Evolutionary conservation across 2,329 filamentous ascomycete species (phyloP).

Genomic region (Allantophomopsis cytisporea): DNA sequence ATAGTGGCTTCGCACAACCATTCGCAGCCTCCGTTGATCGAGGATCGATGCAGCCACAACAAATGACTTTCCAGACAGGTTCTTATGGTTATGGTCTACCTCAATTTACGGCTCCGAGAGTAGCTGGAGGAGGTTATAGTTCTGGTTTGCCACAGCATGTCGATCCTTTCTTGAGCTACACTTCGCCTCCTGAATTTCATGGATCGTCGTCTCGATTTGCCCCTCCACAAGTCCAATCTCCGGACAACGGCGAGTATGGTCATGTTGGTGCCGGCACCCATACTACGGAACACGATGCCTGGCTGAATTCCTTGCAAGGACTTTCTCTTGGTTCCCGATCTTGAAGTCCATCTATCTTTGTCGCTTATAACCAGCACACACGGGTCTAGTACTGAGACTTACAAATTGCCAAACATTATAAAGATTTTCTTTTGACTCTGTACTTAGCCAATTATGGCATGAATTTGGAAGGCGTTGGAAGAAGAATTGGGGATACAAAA

Average conservation of each 20-base stretch:
- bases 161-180: slow-evolving; percentile 29
- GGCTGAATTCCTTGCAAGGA: slow-evolving; percentile 53
- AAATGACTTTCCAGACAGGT: slow-evolving; percentile 25
- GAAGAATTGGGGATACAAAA: too few relatives aligned
- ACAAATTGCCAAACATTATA: too few relatives aligned
- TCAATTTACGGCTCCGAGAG: slow-evolving; percentile 26
- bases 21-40: slow-evolving; percentile 27
- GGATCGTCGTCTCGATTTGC: slow-evolving; percentile 14
- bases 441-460: too few relatives aligned
- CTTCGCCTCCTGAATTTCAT: slow-evolving; percentile 28
- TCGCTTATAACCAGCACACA: too few relatives aligned
- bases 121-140: slow-evolving; percentile 20
- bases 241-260: slow-evolving; percentile 27
- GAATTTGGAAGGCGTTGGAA: too few relatives aligned
- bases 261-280: slow-evolving; percentile 11
- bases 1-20: slow-evolving; percentile 26
- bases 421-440: too few relatives aligned
- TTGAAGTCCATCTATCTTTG: not conserved
- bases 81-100: slow-evolving; percentile 24
- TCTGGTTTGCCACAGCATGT: slow-evolving; percentile 24
- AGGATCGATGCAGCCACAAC: slow-evolving; percentile 21
- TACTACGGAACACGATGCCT: slow-evolving; percentile 32
- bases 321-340: slow-evolving; percentile 47
- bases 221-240: slow-evolving; percentile 31
- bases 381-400: too few relatives aligned